These are phyloP conservation scores for Colletotrichum tofieldiae DNA, from an alignment of 2,329 filamentous ascomycete species.

Conservation along the genomic window DNA sequence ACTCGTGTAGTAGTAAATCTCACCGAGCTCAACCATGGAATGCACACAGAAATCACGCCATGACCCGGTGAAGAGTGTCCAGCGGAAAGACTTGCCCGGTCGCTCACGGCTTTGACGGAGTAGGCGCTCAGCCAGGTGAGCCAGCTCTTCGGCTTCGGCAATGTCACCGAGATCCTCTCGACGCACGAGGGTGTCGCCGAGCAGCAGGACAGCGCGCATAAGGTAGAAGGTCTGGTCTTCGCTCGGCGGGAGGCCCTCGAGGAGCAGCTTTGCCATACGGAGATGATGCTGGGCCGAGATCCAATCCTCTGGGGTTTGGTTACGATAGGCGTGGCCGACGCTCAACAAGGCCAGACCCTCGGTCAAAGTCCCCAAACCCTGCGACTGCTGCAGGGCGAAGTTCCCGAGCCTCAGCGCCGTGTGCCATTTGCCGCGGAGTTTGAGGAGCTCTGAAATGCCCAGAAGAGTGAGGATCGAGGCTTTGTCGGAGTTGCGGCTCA, in stretches of 20 bases:
- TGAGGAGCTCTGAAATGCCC: conserved; percentile 40
- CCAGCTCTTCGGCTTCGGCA: conserved; percentile 39
- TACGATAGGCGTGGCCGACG: conserved; percentile 43
- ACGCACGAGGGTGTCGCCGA: conserved; percentile 44
- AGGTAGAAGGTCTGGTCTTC: conserved; percentile 43
- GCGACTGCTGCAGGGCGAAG: conserved; percentile 33
- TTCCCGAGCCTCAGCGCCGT: conserved; percentile 32
- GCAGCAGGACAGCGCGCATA: conserved; percentile 43
- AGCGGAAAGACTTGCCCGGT: conserved; percentile 34
- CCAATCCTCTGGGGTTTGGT: conserved; percentile 43
- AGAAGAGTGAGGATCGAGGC: conserved; percentile 39
- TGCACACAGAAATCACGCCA: conserved; percentile 44
- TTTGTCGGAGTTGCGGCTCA: conserved; percentile 42
- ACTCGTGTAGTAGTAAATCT: conserved; percentile 46
- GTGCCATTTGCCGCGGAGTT: conserved; percentile 42
- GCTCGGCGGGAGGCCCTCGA: conserved; percentile 35
- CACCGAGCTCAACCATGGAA: conserved; percentile 46
- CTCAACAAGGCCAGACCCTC: conserved; percentile 42
- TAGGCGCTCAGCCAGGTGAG: conserved; percentile 37
- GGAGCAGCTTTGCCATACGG: conserved; percentile 38
- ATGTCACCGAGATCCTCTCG: conserved; percentile 43
- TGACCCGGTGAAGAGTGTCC: conserved; percentile 39
- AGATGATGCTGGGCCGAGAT: conserved; percentile 38
- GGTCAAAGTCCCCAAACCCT: conserved; percentile 35
- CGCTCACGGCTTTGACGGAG: conserved; percentile 31